Evolutionary conservation across 2,329 filamentous ascomycete genomes (phyloP), one percentile per base, ranked within the genome.

Genomic region (Colletotrichum truncatum): DNA sequence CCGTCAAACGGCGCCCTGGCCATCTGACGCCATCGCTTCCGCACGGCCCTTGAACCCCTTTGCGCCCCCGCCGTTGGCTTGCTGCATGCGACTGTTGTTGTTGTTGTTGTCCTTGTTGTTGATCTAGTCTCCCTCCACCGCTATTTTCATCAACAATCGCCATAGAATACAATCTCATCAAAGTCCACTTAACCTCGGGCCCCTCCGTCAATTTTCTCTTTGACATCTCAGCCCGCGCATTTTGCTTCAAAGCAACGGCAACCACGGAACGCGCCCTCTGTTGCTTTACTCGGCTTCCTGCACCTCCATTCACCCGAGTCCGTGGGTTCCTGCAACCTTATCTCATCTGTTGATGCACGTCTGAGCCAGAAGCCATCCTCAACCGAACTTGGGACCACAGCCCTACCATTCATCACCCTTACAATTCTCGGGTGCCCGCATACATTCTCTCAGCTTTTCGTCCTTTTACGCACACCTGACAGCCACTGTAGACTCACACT

Each of bases 21-120:
- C 32, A 18, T 51, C 62, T 65, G 62, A 65, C 62, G 49, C 57
- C 62, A 65, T 65, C 23, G 16, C 28, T 25, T n/a, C 57, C 55
- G 62, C 61, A 64, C 61, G 61, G 56, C 28, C 61, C 53, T 32
- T 14, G 36, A 53, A 21, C 25, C 38, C 46, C 32, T 14, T 3
- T 1, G 38, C 38, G 30, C 16, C 28, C 30, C 30, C 23, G 54
- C 30, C 39, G 34, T 41, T 16, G 12, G 41, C n/a, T 26, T 16
- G 0, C n/a, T 32, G 14, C n/a, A 23, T 16, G 36, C 51, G 38
- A 23, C 12, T 18, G 12, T 6, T 26, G 23, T 12, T 32, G 21
- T 43, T 39, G 34, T 25, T 18, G 41, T 10, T 14, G 18, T 16
- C 21, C 26, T 12, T 26, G 21, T 25, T 30, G 14, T 51, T 25